A percentile compares a stretch with the other conserved stretches of the same genome.
Evolutionary conservation across 805 yeast species (phyloP).

Genomic region (Kuraishia molischiana): DNA sequence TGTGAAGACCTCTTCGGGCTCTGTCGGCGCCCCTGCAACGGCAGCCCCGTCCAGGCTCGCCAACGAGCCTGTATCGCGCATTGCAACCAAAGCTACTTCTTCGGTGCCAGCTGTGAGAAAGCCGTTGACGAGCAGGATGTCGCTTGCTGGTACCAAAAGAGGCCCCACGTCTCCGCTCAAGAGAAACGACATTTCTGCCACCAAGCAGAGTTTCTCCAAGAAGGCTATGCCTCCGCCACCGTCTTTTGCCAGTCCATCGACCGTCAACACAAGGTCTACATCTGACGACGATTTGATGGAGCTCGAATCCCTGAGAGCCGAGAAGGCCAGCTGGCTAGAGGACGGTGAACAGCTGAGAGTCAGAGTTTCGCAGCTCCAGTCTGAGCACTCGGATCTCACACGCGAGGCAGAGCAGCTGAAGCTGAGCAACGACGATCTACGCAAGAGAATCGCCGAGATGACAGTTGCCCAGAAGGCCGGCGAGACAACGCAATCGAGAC

Average conservation of each 20-base stretch:
- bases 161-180: constrained; percentile 65
- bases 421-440: constrained; percentile 27
- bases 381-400: constrained; percentile 19
- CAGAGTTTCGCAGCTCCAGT: constrained; percentile 17
- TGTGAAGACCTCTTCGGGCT: constrained; percentile 28
- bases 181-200: constrained; percentile 12
- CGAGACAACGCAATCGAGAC: constrained; percentile 57
- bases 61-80: background rate
- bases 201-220: background rate
- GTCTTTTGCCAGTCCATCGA: constrained; percentile 4
- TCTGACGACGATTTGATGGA: constrained; percentile 29
- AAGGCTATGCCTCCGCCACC: background rate
- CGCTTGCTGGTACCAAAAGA: constrained; percentile 50
- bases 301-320: constrained; percentile 39
- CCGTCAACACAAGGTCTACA: constrained; percentile 4
- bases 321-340: constrained; percentile 38
- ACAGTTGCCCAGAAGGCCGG: constrained; percentile 49
- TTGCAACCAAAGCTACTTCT: background rate
- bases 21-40: background rate
- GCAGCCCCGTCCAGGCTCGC: background rate
- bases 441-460: constrained; percentile 41
- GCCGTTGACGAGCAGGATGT: background rate
- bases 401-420: constrained; percentile 25
- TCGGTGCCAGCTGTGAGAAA: background rate
- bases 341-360: constrained; percentile 19